A percentile compares a stretch with the other conserved stretches of the same genome.
phyloP scores from a whole-genome alignment of 352 stramenopile genomes.

The Globisporangium paddicum region DNA sequence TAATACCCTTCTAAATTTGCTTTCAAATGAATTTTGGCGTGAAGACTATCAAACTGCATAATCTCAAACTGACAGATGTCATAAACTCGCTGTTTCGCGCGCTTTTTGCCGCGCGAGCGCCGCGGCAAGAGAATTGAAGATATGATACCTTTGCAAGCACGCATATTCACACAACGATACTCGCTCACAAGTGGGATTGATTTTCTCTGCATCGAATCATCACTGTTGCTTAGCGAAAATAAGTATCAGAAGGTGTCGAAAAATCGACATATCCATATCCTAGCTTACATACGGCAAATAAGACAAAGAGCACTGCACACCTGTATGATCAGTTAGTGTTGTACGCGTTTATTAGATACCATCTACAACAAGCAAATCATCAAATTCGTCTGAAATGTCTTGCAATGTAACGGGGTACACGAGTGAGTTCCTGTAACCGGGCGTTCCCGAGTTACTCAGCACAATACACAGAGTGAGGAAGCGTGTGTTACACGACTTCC shows the following conservation, averaged over 20 bases:
- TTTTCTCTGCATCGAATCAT: background rate
- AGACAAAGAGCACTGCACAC: background rate
- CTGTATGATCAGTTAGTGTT: background rate
- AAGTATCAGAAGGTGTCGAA: background rate
- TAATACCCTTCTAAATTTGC: no score
- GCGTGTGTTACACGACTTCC: no score
- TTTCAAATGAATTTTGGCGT: no score
- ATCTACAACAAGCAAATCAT: background rate
- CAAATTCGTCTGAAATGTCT: background rate
- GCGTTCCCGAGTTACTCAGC: no score
- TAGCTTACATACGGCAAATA: background rate
- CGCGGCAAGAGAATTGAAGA: background rate
- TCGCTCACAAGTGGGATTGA: background rate
- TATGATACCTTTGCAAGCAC: background rate
- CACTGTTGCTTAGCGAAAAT: background rate
- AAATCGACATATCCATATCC: background rate
- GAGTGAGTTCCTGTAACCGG: no score
- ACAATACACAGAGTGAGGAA: no score
- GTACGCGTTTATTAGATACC: background rate
- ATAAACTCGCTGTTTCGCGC: background rate
- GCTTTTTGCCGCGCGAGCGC: background rate
- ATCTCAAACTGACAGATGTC: background rate
- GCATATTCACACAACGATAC: background rate
- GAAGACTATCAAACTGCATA: background rate
- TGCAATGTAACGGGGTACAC: no score